Base-by-base conservation (phyloP, 768 basidiomycete species). In the Russula sp. region DNA sequence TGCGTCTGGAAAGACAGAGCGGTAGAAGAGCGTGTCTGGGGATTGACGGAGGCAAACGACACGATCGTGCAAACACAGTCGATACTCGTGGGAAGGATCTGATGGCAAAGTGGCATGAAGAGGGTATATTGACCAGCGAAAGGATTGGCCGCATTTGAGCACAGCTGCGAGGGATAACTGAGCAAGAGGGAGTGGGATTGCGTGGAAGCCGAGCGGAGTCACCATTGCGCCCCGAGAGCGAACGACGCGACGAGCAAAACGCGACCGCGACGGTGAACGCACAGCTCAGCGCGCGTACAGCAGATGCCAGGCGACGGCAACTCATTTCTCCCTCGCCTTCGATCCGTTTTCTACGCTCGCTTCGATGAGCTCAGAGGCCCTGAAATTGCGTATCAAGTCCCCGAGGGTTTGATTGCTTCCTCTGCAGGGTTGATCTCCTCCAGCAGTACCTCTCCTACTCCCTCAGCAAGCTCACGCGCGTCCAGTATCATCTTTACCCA, bases 281-380 rank as follows among this genome's bases (percentile, higher is more conserved):
- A 29, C 25, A 29, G 25, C 36, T 38, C 36, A 38, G 36, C 36
- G 36, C 36, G 3, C 36, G 25, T 2, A 34, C 39, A 7, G 18
- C 25, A 38, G 25, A 81, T 79, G 78, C 68, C 76, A 53, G 73
- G 74, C 9, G 76, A 80, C 47, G 77, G 76, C 51, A 85, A 85
- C 72, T 91, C 89, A 10, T 93, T 88, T 74, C 79, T 87, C 49
- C 90, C 90, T 41, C 75, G 78, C 18, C 88, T 92, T 59, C 84
- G 87, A 67, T 93, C 92, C 11, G 88, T 96, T 14, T 98, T 98
- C 77, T 98, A 97, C 70, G 88, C 95, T 4, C 85, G 89, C 14
- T 98, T 99, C 71, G 93, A 98, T 74, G 80, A 87, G 41, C 76
- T 75, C 6, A 83, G 88, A 58, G 96, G 97, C 2, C 90, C 93